Conservation (phyloP, 2,329 filamentous ascomycete species). For the Fusarium pininemorale region DNA sequence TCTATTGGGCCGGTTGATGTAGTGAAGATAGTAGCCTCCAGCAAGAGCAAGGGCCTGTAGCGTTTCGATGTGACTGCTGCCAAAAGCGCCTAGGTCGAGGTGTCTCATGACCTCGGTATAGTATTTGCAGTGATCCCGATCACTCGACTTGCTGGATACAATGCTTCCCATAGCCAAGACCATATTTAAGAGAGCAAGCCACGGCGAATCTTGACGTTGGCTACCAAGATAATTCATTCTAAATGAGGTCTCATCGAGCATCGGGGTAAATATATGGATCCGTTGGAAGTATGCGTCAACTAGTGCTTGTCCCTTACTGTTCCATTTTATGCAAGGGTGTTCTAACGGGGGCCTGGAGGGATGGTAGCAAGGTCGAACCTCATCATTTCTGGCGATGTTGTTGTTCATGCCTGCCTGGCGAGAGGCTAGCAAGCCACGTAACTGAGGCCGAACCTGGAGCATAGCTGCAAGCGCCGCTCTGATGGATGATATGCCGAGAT, state of each 20-base stretch:
- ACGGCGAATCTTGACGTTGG: not conserved
- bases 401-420: not conserved
- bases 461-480: constrained; percentile 5
- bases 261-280: not conserved
- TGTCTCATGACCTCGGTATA: not conserved
- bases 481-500: constrained; percentile 5
- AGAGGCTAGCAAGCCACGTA: not conserved
- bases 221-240: not conserved
- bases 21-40: constrained; percentile 5
- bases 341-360: not conserved
- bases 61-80: constrained; percentile 2
- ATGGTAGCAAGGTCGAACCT: not conserved
- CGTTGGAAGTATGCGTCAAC: constrained; percentile 2
- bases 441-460: not conserved
- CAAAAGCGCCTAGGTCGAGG: not conserved
- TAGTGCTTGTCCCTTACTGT: not conserved
- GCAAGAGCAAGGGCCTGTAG: not conserved
- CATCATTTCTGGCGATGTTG: not conserved
- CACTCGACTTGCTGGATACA: not conserved
- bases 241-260: constrained; percentile 4
- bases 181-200: constrained; percentile 4
- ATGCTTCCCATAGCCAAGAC: constrained; percentile 1
- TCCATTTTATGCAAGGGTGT: not conserved
- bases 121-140: not conserved
- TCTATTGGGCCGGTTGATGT: constrained; percentile 8